Evolutionary conservation across 2,329 filamentous ascomycete genomes (phyloP).

Genomic region (Thielaviopsis cerberus): DNA sequence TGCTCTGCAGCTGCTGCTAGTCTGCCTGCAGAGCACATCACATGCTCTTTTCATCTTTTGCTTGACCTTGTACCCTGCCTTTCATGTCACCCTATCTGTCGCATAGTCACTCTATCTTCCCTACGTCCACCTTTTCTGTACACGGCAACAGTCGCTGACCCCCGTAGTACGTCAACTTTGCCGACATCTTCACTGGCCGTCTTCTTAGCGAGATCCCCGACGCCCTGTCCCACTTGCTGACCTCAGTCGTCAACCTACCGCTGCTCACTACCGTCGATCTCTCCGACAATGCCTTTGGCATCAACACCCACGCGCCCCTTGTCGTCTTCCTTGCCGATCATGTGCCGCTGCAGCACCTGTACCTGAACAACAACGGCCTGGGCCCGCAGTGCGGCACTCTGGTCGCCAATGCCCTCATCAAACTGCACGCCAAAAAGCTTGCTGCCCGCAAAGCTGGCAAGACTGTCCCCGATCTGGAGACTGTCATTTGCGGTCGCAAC

Average conservation of each 20-base stretch:
- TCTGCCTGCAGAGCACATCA: not conserved
- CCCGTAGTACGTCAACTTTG: constrained; percentile 58
- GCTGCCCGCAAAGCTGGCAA: constrained; percentile 53
- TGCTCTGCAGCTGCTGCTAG: not conserved
- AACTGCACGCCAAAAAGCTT: constrained; percentile 69
- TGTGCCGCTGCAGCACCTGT: constrained; percentile 77
- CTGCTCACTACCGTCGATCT: constrained; percentile 83
- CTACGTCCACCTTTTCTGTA: constrained; percentile 8
- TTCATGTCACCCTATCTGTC: not conserved
- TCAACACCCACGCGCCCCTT: constrained; percentile 83
- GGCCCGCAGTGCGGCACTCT: constrained; percentile 79
- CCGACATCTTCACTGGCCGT: constrained; percentile 93
- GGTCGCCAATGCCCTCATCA: constrained; percentile 70
- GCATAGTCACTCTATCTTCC: not conserved
- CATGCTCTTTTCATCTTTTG: not conserved
- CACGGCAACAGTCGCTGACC: too few relatives aligned
- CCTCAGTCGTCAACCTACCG: constrained; percentile 67
- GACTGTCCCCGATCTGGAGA: constrained; percentile 69
- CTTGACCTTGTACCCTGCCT: not conserved
- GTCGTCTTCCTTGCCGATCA: constrained; percentile 81
- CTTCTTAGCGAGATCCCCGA: constrained; percentile 85
- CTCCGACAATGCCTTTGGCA: constrained; percentile 93
- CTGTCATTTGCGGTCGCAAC: constrained; percentile 93
- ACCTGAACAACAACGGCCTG: constrained; percentile 95
- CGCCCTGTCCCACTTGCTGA: constrained; percentile 69